phyloP scores from a whole-genome alignment of 2,329 filamentous ascomycete species.

The Zalaria sp. region DNA sequence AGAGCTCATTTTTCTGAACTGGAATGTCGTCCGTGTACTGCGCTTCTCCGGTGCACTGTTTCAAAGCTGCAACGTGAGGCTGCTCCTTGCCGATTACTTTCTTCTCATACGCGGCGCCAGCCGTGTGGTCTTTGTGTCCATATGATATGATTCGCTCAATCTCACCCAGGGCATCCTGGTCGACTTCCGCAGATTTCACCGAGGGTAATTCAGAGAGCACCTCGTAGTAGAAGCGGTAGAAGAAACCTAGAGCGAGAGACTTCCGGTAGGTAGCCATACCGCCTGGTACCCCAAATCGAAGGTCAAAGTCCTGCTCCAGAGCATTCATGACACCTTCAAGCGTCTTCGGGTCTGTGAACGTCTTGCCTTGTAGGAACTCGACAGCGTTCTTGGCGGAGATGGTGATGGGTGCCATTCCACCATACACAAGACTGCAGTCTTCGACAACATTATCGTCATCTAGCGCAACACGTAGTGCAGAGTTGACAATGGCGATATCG shows the following conservation, averaged over 20 bases:
- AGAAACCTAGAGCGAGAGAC: conserved; percentile 80
- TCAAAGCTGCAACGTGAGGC: conserved; percentile 78
- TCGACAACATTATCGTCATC: conserved; percentile 55
- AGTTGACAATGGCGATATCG: conserved; percentile 94
- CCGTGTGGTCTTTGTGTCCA: conserved; percentile 64
- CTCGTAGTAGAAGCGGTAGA: conserved; percentile 95
- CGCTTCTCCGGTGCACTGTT: conserved; percentile 86
- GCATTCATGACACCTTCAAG: conserved; percentile 83
- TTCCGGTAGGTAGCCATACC: conserved; percentile 97
- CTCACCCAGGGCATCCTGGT: conserved; percentile 65
- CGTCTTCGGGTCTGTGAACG: conserved; percentile 65
- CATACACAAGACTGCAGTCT: conserved; percentile 71
- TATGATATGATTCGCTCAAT: conserved; percentile 73
- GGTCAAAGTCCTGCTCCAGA: conserved; percentile 77
- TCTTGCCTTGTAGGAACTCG: conserved; percentile 61
- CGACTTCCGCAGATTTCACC: conserved; percentile 37
- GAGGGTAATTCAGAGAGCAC: conserved; percentile 47
- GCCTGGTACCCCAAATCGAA: conserved; percentile 81
- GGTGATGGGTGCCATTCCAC: conserved; percentile 88
- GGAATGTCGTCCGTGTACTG: conserved; percentile 97
- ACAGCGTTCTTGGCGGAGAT: conserved; percentile 72
- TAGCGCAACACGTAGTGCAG: conserved; percentile 63
- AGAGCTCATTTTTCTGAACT: conserved; percentile 71
- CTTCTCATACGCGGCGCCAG: conserved; percentile 64
- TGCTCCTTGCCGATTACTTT: conserved; percentile 74